Evolutionary conservation across 2,329 filamentous ascomycete species (phyloP).

Genomic region (Hymenoscyphus fructigenus): DNA sequence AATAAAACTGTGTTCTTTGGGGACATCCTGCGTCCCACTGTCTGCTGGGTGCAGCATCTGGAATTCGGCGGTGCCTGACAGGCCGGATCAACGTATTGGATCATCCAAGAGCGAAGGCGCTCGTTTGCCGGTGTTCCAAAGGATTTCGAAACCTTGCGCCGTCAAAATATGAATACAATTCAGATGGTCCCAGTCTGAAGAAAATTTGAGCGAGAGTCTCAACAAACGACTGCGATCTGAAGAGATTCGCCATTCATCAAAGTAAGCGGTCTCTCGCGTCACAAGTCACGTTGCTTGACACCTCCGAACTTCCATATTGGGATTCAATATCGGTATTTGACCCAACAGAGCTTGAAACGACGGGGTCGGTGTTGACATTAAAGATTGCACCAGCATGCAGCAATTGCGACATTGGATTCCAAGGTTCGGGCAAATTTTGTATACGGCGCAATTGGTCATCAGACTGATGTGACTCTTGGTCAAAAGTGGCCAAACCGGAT

Average conservation of each 20-base stretch:
- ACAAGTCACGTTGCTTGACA: background rate
- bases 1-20: background rate
- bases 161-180: background rate
- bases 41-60: background rate
- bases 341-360: background rate
- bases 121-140: too few species aligned
- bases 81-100: background rate
- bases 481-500: background rate
- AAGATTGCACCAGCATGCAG: background rate
- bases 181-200: background rate
- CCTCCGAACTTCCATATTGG: background rate
- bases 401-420: background rate
- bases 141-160: too few species aligned
- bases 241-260: background rate
- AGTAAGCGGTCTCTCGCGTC: background rate
- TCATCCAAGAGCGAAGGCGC: background rate
- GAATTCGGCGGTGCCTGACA: background rate
- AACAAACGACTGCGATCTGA: background rate
- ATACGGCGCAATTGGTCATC: background rate
- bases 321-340: background rate
- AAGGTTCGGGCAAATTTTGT: background rate
- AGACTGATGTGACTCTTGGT: background rate
- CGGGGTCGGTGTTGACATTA: background rate
- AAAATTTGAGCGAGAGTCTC: background rate
- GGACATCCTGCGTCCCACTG: background rate